Conservation (phyloP, 306 rosid species). For the Dryas drummondii region DNA sequence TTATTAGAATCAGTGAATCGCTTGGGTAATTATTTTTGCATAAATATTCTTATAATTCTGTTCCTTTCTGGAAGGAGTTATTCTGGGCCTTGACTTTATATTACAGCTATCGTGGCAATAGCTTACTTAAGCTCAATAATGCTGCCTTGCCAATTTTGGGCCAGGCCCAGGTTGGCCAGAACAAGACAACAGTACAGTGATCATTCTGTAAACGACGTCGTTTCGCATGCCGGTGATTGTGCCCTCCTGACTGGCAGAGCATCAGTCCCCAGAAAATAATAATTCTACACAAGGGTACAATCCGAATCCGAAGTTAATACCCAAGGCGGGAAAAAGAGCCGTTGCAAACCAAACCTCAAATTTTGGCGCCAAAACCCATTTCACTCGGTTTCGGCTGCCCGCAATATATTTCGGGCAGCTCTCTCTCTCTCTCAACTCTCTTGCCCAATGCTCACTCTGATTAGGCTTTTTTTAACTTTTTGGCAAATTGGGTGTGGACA, state of each 20-base stretch:
- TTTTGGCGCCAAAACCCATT: conserved; percentile 45
- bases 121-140: no score
- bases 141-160: background rate
- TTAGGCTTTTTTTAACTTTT: conserved; percentile 17
- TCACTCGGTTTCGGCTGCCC: conserved; percentile 69
- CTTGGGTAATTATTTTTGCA: no score
- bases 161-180: conserved; percentile 11
- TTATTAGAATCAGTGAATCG: no score
- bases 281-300: conserved; percentile 34
- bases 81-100: background rate
- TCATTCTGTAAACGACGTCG: conserved; percentile 38
- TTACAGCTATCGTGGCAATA: no score
- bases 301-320: background rate
- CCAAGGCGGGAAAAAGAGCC: conserved; percentile 94
- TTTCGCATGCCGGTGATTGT: conserved; percentile 29
- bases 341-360: conserved; percentile 52
- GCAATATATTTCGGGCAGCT: conserved; percentile 63
- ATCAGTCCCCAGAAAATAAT: conserved; percentile 43
- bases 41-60: no score
- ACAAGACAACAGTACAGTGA: background rate
- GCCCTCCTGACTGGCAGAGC: conserved; percentile 32
- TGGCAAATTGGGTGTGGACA: conserved; percentile 25
- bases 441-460: conserved; percentile 5
- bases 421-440: background rate
- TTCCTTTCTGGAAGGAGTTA: background rate